Evolutionary conservation across 768 basidiomycete species (phyloP), one percentile per base, ranked within the genome.

Genomic region (Suillus clintonianus): DNA sequence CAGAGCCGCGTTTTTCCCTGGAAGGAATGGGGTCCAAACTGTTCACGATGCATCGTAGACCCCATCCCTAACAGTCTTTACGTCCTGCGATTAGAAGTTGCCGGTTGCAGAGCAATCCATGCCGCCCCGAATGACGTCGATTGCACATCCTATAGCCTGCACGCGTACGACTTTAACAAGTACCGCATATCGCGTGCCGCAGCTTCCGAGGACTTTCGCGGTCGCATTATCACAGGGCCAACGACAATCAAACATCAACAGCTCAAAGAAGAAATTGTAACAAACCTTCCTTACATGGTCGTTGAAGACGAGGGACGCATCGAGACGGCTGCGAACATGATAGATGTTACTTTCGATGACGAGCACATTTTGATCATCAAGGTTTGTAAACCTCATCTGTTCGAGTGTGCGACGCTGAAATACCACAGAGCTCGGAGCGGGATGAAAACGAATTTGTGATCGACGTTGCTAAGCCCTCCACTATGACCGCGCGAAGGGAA

Each of bases 331-430:
- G 4, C 51, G 19, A 34, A n/a, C 32, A n/a, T 53, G 51, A 53
- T 53, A n/a, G 51, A 53, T 14, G 51, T 53, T 10, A 53, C 51
- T 34, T 53, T 53, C 51, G 51, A 53, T 53, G 51, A 53, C 32
- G 51, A 53, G 19, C 32, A 34, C 30, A 53, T 53, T 11, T n/a
- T 53, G 34, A 34, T 53, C 19, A 53, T 53, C 19, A 53, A 53
- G 51, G 51, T 11, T 53, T 34, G 51, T 53, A 53, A n/a, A n/a
- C 19, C 11, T 13, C 19, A n/a, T 34, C 11, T 34, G 10, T 53
- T 34, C 13, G 51, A 53, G 32, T 53, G 11, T 13, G 51, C 19
- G 30, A 53, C 19, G 32, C 32, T 53, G 11, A 53, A 5, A 53
- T 32, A 32, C 11, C 19, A 53, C 51, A 53, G 51, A 53, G 51